Base-by-base conservation (phyloP, 345 rosid species). In the Viola odorata region DNA sequence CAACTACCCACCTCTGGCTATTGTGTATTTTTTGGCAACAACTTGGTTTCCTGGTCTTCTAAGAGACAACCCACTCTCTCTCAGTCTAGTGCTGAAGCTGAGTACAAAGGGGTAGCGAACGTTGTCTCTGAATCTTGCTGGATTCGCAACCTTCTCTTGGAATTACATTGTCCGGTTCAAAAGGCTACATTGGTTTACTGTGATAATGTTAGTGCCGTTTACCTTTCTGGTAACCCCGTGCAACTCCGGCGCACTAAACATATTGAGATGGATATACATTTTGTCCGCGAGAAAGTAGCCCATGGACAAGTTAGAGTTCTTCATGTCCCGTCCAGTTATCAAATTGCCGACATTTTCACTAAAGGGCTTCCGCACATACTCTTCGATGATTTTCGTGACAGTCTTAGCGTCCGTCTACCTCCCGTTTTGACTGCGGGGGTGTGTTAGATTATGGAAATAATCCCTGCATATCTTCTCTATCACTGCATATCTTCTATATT, bases 191-290 rank as follows among this genome's bases (percentile, higher is more conserved):
- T 23, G 32, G 32, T 23, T 23, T 23, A 23, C 32, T 23, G 32
- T 23, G 32, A 23, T 5, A 58, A 58, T 58, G 4, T 58, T 3
- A 58, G 61, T 58, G 61, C 50, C 37, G 17, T 58, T 1, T 58
- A 58, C n/a, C 12, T 58, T 4, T 57, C 48, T 1, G 47, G 37
- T 7, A 57, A 57, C 16, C 60, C 36, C 3, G 48, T 57, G 7
- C 60, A 57, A 41, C 60, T 40, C 41, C 60, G 39, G 6, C 48
- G 49, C 32, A 40, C 60, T 7, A 57, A 57, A 44, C 61, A 58
- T 15, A 58, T 58, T n/a, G 61, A 42, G 36, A 42, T 58, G 38
- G 61, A 58, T 44, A 58, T 58, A 7, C 61, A 58, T 12, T 58
- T 58, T 44, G 39, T 58, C 17, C 38, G 60, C 0, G 47, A 57